phyloP scores from a whole-genome alignment of 192 early-diverging fungal genomes.

The Pilobolus umbonatus region DNA sequence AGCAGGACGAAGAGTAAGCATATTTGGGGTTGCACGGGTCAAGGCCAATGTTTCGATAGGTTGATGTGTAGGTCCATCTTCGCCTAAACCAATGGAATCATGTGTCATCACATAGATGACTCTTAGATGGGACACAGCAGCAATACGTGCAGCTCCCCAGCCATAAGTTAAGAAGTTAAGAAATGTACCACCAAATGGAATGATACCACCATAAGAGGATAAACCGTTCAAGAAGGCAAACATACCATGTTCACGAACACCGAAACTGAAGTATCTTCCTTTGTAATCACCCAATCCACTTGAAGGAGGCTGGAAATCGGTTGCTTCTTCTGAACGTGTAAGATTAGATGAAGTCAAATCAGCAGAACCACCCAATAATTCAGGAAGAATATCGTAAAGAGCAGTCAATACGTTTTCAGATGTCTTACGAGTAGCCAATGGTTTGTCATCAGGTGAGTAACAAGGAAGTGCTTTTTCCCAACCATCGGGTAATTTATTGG shows the following conservation, averaged over 20 bases:
- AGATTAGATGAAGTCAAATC: slow-evolving; percentile 95
- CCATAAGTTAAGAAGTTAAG: slow-evolving; percentile 86
- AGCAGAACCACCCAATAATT: slow-evolving; percentile 90
- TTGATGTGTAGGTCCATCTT: slow-evolving; percentile 99
- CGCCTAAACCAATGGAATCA: slow-evolving; percentile 97
- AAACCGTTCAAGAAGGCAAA: slow-evolving; percentile 88
- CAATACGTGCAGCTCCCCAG: slow-evolving; percentile 80
- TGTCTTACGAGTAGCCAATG: slow-evolving; percentile 85
- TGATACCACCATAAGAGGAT: slow-evolving; percentile 76
- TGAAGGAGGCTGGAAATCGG: slow-evolving; percentile 78
- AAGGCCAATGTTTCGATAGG: slow-evolving; percentile 91
- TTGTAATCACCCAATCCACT: slow-evolving; percentile 72
- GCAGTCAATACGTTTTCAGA: slow-evolving; percentile 81
- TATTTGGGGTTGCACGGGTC: slow-evolving; percentile 86
- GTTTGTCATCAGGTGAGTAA: slow-evolving; percentile 71
- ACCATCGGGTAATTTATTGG: slow-evolving; percentile 65
- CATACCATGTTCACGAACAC: slow-evolving; percentile 99
- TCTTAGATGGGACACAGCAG: slow-evolving; percentile 81
- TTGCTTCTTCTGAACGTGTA: slow-evolving; percentile 88
- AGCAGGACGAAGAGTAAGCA: slow-evolving; percentile 82
- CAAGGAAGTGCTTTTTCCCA: slow-evolving; percentile 69
- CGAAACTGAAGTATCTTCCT: slow-evolving; percentile 88
- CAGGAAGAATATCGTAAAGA: slow-evolving; percentile 70
- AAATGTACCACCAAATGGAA: slow-evolving; percentile 87
- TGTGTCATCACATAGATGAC: slow-evolving; percentile 98